These are phyloP conservation scores for Dipteronia dyeriana DNA, from an alignment of 345 rosid genomes.

Conservation along the genomic window DNA sequence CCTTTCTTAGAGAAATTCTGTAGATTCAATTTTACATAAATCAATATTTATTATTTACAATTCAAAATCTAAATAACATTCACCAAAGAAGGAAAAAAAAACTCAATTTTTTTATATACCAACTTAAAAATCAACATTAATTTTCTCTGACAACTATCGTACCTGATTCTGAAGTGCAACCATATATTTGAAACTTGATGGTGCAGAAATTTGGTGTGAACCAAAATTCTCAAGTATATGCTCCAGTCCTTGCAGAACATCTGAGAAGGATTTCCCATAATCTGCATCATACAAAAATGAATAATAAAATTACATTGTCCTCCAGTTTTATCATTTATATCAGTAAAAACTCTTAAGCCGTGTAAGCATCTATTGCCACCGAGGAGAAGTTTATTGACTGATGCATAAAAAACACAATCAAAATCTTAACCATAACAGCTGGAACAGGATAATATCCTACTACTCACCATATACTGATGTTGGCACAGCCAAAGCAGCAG, in stretches of 20 bases:
- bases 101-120: background rate
- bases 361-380: background rate
- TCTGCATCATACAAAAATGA: slow-evolving; percentile 45
- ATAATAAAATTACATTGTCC: slow-evolving; percentile 3
- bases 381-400: background rate
- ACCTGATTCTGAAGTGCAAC: slow-evolving; percentile 88
- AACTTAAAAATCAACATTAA: background rate
- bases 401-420: background rate
- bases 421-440: slow-evolving; percentile 14
- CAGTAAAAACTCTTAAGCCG: background rate
- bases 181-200: slow-evolving; percentile 79
- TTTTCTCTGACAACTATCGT: background rate
- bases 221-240: slow-evolving; percentile 71
- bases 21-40: background rate
- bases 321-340: background rate
- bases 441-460: slow-evolving; percentile 11
- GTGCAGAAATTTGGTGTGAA: slow-evolving; percentile 58
- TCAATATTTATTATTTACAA: background rate
- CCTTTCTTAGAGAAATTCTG: background rate
- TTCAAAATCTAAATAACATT: background rate
- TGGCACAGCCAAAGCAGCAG: slow-evolving; percentile 92
- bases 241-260: slow-evolving; percentile 81
- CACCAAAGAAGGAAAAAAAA: background rate
- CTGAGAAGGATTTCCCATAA: slow-evolving; percentile 83
- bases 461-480: slow-evolving; percentile 61